Base-by-base conservation (phyloP, 2,329 filamentous ascomycete genomes). In the Delphinella strobiligena region DNA sequence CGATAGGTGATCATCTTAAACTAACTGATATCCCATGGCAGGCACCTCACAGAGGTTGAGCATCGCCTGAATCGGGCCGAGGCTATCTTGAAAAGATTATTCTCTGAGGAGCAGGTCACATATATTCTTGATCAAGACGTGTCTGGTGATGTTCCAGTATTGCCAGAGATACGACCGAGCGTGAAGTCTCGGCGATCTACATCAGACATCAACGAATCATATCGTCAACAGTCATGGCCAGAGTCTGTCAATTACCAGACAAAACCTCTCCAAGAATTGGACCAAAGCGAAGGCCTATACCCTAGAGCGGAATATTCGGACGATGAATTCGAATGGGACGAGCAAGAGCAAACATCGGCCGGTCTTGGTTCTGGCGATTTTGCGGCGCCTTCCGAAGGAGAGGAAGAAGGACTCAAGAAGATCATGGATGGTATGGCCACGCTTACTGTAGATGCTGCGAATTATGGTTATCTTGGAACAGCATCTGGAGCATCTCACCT, bases 401-500 rank as follows among this genome's bases (percentile, higher is more conserved):
- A 41, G 3, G 34, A 42, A 5, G 40, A 42, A 35, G 35, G 35
- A 11, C 35, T 38, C 22, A 38, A 35, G 29, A 40, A 41, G 16
- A 36, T 41, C 14, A 38, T 42, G 31, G 51, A 56, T 27, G 53
- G 54, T 18, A 60, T 60, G 57, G 57, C 54, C 1, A 52, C 54
- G 2, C 44, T 58, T 12, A 52, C 53, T 1, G 51, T 55, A 4
- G 54, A 56, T 19, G 52, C 53, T n/a, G 38, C 38, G 5, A 59
- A 64, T 19, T 56, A 58, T 1, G 67, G 66, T 4, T 69, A 69
- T 47, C 57, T 68, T 7, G 67, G 66, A 2, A 43, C 34, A 31
- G 41, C 41, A n/a, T 39, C 41, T 15, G 41, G 41, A 14, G 37
- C 41, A 11, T 38, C 37, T 33, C 36, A 38, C 16, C 27, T 39